phyloP scores from a whole-genome alignment of 495 filamentous ascomycete species.

The Trichoderma gamsii region DNA sequence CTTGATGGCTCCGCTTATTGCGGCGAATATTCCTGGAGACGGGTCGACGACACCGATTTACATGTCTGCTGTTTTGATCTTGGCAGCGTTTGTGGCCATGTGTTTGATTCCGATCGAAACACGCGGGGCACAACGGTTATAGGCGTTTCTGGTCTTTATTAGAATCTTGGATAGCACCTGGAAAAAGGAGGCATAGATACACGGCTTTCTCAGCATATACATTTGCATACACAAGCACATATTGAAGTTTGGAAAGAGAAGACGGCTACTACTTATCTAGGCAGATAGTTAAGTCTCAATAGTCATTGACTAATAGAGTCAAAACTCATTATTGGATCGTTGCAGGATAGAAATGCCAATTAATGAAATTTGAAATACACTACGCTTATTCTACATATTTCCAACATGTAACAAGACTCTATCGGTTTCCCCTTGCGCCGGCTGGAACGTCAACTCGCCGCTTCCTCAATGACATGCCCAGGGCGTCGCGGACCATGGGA shows the following conservation, averaged over 20 bases:
- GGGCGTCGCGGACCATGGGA: constrained; percentile 68
- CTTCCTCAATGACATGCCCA: constrained; percentile 56
- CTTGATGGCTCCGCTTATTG: constrained; percentile 69
- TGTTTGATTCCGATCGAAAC: constrained; percentile 68
- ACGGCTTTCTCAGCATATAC: not conserved
- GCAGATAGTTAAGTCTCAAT: not conserved
- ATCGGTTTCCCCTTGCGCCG: constrained; percentile 49
- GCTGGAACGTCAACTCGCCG: constrained; percentile 50
- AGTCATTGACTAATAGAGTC: not conserved
- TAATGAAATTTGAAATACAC: not conserved
- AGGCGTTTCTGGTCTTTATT: constrained; percentile 15
- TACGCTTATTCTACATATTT: constrained; percentile 9
- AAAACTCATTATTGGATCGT: not conserved
- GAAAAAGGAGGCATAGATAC: not conserved
- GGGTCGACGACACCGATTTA: constrained; percentile 66
- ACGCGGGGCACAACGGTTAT: constrained; percentile 62
- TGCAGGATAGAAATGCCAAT: not conserved
- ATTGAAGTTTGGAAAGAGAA: not conserved
- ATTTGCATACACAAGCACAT: not conserved
- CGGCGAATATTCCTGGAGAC: constrained; percentile 62
- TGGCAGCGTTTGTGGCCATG: constrained; percentile 59
- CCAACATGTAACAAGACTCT: constrained; percentile 5
- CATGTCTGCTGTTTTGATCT: constrained; percentile 61
- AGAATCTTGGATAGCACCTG: not conserved
- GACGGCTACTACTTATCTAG: not conserved